These are phyloP conservation scores for Myrica gale DNA, from an alignment of 306 rosid genomes.

Conservation along the genomic window DNA sequence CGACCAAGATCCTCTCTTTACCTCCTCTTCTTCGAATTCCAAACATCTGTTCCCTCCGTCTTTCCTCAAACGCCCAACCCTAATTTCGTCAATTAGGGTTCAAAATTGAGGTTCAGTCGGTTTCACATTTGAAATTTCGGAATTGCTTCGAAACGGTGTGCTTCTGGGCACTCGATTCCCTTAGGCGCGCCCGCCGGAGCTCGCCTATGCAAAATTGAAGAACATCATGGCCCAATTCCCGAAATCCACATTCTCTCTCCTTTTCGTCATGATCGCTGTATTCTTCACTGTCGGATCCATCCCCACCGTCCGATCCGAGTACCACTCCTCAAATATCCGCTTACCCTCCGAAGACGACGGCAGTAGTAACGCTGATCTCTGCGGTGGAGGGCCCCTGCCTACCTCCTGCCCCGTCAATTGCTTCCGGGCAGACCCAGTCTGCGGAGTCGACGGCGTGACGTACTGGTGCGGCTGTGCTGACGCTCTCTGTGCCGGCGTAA, in stretches of 20 bases:
- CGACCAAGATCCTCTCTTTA: conserved; percentile 4
- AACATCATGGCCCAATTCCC: conserved; percentile 34
- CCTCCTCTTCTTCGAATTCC: too few species aligned
- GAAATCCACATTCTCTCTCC: conserved; percentile 18
- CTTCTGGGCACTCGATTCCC: neutral
- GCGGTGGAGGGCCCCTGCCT: conserved; percentile 24
- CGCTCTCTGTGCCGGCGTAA: conserved; percentile 65
- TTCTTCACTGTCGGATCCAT: conserved; percentile 31
- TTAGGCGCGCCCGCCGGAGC: conserved; percentile 34
- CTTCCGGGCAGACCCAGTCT: conserved; percentile 84
- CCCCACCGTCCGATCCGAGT: conserved; percentile 36
- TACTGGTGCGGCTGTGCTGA: conserved; percentile 96
- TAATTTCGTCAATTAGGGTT: conserved; percentile 31
- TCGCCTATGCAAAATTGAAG: conserved; percentile 25
- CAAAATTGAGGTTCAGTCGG: neutral
- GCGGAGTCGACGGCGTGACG: conserved; percentile 78
- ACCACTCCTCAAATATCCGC: conserved; percentile 25
- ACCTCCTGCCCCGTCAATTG: conserved; percentile 69
- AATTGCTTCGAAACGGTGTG: too few species aligned
- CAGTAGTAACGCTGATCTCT: conserved; percentile 30
- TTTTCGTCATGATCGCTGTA: conserved; percentile 16
- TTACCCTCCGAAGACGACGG: conserved; percentile 42
- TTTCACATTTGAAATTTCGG: too few species aligned
- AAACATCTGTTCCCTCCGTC: neutral
- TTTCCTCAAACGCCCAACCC: conserved; percentile 7